Conservation (phyloP, 768 basidiomycete species). For the Amanita muscaria region DNA sequence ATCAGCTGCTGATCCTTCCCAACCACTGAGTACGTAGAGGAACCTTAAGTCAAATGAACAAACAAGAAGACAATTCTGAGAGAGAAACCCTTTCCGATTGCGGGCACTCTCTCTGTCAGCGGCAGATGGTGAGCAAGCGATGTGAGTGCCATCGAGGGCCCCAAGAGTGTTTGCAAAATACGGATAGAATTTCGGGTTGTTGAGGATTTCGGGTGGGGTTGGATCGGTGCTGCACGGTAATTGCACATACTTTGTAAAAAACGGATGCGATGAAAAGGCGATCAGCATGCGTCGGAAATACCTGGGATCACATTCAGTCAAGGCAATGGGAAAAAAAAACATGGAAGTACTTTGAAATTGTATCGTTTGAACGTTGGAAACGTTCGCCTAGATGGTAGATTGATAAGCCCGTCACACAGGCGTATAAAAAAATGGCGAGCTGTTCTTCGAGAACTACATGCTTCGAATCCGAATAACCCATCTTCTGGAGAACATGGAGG, state of each 20-base stretch:
- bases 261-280: background rate
- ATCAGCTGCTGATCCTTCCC: slow-evolving; percentile 33
- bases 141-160: slow-evolving; percentile 27
- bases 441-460: slow-evolving; percentile 6
- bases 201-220: slow-evolving; percentile 17
- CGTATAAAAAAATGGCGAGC: slow-evolving; percentile 23
- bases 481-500: background rate
- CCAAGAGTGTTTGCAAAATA: slow-evolving; percentile 23
- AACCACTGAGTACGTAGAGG: slow-evolving; percentile 29
- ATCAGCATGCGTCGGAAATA: background rate
- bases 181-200: slow-evolving; percentile 24
- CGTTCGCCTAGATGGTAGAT: slow-evolving; percentile 17
- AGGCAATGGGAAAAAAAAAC: background rate
- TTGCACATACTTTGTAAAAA: background rate
- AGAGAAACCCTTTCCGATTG: slow-evolving; percentile 10
- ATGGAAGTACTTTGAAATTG: slow-evolving; percentile 19
- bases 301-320: background rate
- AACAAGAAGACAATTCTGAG: slow-evolving; percentile 29
- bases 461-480: slow-evolving; percentile 3
- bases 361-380: slow-evolving; percentile 23
- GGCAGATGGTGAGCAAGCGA: slow-evolving; percentile 14
- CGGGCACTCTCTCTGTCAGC: slow-evolving; percentile 2
- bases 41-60: slow-evolving; percentile 27
- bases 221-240: slow-evolving; percentile 5
- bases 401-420: slow-evolving; percentile 15